Conservation (phyloP, 2,329 filamentous ascomycete species). For the Phyllosticta capitalensis region DNA sequence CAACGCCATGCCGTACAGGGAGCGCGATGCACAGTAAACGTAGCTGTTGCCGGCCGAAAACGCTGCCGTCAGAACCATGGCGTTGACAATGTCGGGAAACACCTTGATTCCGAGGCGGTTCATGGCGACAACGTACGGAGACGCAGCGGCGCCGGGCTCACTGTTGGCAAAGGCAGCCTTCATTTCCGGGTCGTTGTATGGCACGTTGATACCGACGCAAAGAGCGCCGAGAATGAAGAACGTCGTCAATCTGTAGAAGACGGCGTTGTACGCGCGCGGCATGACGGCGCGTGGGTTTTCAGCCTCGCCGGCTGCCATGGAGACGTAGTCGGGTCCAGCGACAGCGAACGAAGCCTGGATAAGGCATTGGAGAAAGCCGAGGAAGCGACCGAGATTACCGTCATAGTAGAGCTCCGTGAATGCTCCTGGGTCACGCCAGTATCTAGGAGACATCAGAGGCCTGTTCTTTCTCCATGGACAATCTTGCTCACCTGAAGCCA, state of each 20-base stretch:
- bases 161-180: slow-evolving; percentile 50
- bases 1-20: slow-evolving; percentile 56
- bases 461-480: slow-evolving; percentile 53
- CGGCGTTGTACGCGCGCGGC: slow-evolving; percentile 62
- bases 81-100: slow-evolving; percentile 60
- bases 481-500: slow-evolving; percentile 62
- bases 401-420: slow-evolving; percentile 57
- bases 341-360: slow-evolving; percentile 60
- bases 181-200: slow-evolving; percentile 53
- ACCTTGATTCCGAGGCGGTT: slow-evolving; percentile 35
- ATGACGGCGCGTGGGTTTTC: slow-evolving; percentile 64
- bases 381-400: slow-evolving; percentile 59
- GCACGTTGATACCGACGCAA: slow-evolving; percentile 61
- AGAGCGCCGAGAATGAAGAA: slow-evolving; percentile 68
- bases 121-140: slow-evolving; percentile 46
- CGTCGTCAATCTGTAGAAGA: slow-evolving; percentile 59
- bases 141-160: slow-evolving; percentile 51
- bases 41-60: slow-evolving; percentile 71
- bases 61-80: slow-evolving; percentile 66
- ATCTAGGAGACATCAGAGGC: slow-evolving; percentile 64
- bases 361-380: slow-evolving; percentile 69
- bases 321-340: slow-evolving; percentile 69
- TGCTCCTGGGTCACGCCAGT: slow-evolving; percentile 60
- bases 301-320: slow-evolving; percentile 67
- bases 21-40: slow-evolving; percentile 60